Conservation (phyloP, 2,329 filamentous ascomycete species). For the Periglandula ipomoeae region DNA sequence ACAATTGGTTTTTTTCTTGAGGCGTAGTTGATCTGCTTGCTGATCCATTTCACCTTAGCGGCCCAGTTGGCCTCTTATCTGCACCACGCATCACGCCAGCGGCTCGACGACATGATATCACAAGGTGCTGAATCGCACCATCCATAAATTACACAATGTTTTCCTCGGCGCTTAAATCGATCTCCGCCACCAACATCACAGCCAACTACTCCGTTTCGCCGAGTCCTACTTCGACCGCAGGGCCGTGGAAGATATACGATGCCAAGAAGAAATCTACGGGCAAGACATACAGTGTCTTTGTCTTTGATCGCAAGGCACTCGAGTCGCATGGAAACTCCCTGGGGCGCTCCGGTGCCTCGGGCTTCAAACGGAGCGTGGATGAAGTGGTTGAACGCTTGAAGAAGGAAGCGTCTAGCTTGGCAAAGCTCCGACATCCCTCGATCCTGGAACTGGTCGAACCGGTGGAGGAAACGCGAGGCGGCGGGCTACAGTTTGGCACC, state of each 20-base stretch:
- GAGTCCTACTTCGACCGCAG: constrained; percentile 67
- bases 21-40: background rate
- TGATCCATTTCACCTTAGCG: background rate
- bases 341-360: constrained; percentile 42
- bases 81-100: background rate
- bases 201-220: constrained; percentile 81
- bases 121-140: constrained; percentile 11
- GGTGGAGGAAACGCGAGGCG: constrained; percentile 85
- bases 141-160: constrained; percentile 55
- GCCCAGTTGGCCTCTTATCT: background rate
- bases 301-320: constrained; percentile 84
- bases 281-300: constrained; percentile 81
- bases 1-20: background rate
- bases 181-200: constrained; percentile 81
- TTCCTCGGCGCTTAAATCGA: constrained; percentile 86
- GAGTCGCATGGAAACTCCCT: constrained; percentile 44
- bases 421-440: constrained; percentile 81
- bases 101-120: constrained; percentile 18
- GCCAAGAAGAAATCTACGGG: constrained; percentile 94
- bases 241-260: constrained; percentile 96
- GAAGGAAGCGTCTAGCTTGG: constrained; percentile 83
- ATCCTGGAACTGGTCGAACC: constrained; percentile 90
- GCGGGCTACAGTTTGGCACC: constrained; percentile 91
- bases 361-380: constrained; percentile 72
- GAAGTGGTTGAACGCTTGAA: constrained; percentile 87